A percentile compares a stretch with the other conserved stretches of the same genome.
phyloP scores from a whole-genome alignment of 345 rosid species.

The Capsella bursapastoris region DNA sequence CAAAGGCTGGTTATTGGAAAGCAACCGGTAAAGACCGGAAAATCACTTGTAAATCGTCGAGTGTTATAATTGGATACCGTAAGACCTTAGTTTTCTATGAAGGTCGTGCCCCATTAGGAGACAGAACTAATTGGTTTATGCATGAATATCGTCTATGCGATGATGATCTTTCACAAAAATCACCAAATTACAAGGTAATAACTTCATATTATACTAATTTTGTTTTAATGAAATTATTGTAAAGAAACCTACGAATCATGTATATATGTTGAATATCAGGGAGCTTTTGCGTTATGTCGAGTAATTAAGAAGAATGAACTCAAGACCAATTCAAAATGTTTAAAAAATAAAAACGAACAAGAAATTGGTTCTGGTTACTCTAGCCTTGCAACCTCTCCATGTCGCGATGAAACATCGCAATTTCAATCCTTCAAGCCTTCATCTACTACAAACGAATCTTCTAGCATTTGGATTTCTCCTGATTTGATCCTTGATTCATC shows the following conservation, averaged over 20 bases:
- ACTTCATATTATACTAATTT: background rate
- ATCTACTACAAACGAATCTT: conserved; percentile 45
- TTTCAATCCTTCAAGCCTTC: conserved; percentile 46
- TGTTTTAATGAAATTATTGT: background rate
- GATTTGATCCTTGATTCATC: conserved; percentile 84
- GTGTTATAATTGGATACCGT: conserved; percentile 27
- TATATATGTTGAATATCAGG: conserved; percentile 47
- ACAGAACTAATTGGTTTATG: conserved; percentile 43
- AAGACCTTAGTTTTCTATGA: conserved; percentile 44
- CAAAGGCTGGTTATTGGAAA: conserved; percentile 47
- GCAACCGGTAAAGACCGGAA: conserved; percentile 45
- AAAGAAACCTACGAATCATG: background rate
- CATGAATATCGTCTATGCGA: conserved; percentile 43
- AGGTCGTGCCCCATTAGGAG: conserved; percentile 44
- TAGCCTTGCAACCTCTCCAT: conserved; percentile 58
- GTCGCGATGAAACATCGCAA: conserved; percentile 44
- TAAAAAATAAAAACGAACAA: conserved; percentile 53
- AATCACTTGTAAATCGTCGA: conserved; percentile 46
- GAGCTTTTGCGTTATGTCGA: conserved; percentile 78
- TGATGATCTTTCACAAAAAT: conserved; percentile 47
- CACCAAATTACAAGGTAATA: conserved; percentile 59
- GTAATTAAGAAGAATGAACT: conserved; percentile 68
- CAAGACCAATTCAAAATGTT: conserved; percentile 50
- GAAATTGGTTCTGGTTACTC: conserved; percentile 51
- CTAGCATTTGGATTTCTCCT: conserved; percentile 67